A percentile compares a stretch with the other conserved stretches of the same genome.
These are phyloP conservation scores for Phalaenopsis hybrid DNA, from an alignment of 116 monocot genomes.

Conservation along the genomic window DNA sequence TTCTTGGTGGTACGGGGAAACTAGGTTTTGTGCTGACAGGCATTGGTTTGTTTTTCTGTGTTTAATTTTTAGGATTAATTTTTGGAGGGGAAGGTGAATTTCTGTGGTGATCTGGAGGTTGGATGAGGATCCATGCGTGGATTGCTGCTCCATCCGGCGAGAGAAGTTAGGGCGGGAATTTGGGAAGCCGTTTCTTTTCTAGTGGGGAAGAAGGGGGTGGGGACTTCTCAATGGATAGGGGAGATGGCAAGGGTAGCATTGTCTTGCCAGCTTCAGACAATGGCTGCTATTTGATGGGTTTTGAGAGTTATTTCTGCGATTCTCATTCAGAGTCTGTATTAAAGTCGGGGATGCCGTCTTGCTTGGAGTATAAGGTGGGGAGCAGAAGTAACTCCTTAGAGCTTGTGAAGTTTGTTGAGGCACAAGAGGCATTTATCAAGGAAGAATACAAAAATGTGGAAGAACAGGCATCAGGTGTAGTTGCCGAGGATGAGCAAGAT, in stretches of 20 bases:
- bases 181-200: not conserved
- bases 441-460: not conserved
- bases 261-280: not conserved
- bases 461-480: not conserved
- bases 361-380: not conserved
- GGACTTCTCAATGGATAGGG: not conserved
- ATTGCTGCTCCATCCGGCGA: not conserved
- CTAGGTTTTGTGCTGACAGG: not conserved
- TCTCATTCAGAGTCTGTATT: not conserved
- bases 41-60: conserved; percentile 2
- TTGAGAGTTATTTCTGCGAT: conserved; percentile 1
- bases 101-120: conserved; percentile 7
- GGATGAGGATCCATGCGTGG: conserved; percentile 11
- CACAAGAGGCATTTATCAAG: not conserved
- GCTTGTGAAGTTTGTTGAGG: not conserved
- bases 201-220: not conserved
- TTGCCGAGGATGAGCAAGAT: conserved; percentile 12
- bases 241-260: not conserved
- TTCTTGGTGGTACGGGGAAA: not conserved
- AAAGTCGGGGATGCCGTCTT: not conserved
- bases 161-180: not conserved
- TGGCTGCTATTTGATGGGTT: conserved; percentile 2
- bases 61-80: not conserved
- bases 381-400: not conserved
- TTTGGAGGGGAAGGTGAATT: conserved; percentile 3